Base-by-base conservation (phyloP, 352 stramenopile genomes). In the Globisporangium spinosum region DNA sequence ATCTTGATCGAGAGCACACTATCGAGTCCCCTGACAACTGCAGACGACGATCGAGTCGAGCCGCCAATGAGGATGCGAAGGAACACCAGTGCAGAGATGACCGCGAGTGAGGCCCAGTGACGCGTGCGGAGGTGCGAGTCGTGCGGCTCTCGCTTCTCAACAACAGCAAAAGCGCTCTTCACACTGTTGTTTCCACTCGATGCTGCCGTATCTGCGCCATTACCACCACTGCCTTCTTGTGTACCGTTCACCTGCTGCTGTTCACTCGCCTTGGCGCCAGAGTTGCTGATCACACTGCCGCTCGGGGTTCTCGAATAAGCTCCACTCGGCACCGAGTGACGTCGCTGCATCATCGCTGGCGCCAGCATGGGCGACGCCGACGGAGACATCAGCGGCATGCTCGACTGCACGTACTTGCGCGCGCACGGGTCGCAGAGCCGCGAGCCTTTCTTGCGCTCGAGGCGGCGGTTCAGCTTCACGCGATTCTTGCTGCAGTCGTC, bases 401-500 rank as follows among this genome's bases (percentile, higher is more conserved):
- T 80, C 7, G 64, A 58, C 43, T 84, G 71, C 34, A 87, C 74
- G 73, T 85, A 88, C 63, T 77, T 88, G 27, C 77, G 78, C 20
- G 85, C 87, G 54, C 87, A 94, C 8, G 77, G 75, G 56, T 94
- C 82, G 43, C 87, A 94, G 1, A 94, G 70, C 27, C 87, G 70
- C 51, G 84, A 91, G 35, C 87, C 85, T 55, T 86, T 87, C 58
- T 90, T 88, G 25, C 85, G 74, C 71, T 93, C 85, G 0, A 90
- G 70, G 3, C 82, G 70, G 15, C 80, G 77, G 62, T 94, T 75
- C 13, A 90, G 75, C 69, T 92, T 91, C 63, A 91, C 79, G 38
- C 87, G 71, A 71, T 86, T 94, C 74, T 91, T 90, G 69, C 83
- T 92, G 73, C 87, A 94, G 75, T 92, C 83, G 59, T 94, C 86